A percentile compares a stretch with the other conserved stretches of the same genome.
These are phyloP conservation scores for Ganoderma lingzhi DNA, from an alignment of 1,284 basidiomycete genomes.

Conservation along the genomic window DNA sequence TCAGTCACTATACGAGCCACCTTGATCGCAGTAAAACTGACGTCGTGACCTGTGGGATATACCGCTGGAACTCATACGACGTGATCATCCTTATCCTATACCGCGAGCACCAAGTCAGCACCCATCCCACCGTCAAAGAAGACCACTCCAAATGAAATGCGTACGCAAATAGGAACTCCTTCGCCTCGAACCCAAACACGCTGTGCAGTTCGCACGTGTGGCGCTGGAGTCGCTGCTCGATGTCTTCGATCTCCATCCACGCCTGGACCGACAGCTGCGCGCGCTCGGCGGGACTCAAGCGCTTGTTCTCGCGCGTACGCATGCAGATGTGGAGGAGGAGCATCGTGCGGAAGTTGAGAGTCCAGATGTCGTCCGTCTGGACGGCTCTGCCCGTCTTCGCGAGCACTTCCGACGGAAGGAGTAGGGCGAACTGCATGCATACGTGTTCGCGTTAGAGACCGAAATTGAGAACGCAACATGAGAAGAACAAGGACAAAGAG, in stretches of 20 bases:
- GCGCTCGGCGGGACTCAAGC: conserved; percentile 55
- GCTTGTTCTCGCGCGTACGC: conserved; percentile 56
- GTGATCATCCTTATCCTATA: conserved; percentile 70
- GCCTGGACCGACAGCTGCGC: conserved; percentile 69
- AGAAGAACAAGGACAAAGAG: background rate
- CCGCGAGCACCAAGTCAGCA: conserved; percentile 6
- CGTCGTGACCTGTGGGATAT: conserved; percentile 64
- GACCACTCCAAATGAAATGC: conserved; percentile 33
- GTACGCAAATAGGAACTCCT: conserved; percentile 79
- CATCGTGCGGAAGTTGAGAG: conserved; percentile 68
- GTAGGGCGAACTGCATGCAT: conserved; percentile 59
- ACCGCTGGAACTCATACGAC: conserved; percentile 69
- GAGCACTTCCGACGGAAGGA: conserved; percentile 70
- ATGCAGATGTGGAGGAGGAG: conserved; percentile 75
- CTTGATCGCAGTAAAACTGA: conserved; percentile 42
- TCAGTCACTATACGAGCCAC: conserved; percentile 1
- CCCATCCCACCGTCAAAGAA: background rate
- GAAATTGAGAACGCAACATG: background rate
- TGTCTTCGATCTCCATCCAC: conserved; percentile 72
- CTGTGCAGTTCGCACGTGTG: conserved; percentile 72
- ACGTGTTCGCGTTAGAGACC: conserved; percentile 1
- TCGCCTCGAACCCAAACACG: conserved; percentile 69
- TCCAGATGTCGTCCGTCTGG: conserved; percentile 73
- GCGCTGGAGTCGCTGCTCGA: conserved; percentile 65
- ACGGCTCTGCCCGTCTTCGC: conserved; percentile 38